phyloP scores from a whole-genome alignment of 805 yeast genomes.

The Blastobotrys mokoenaii region DNA sequence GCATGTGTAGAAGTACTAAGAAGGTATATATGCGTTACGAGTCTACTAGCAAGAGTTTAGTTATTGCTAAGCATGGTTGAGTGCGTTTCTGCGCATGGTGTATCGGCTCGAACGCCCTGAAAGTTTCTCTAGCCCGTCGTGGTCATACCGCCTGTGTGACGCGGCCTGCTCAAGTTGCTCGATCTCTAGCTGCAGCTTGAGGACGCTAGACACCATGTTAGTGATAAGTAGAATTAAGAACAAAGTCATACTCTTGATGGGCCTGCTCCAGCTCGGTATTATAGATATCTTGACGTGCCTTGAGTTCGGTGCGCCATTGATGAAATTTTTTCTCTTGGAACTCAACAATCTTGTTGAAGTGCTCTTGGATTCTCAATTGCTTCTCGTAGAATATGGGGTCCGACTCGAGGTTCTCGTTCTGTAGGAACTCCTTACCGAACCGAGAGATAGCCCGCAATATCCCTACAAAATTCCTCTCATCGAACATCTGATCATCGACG shows the following conservation, averaged over 20 bases:
- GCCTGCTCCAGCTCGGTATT: constrained; percentile 13
- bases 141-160: not conserved
- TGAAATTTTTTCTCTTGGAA: constrained; percentile 87
- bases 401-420: constrained; percentile 31
- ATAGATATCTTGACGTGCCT: constrained; percentile 12
- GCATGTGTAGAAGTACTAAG: too few species aligned
- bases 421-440: constrained; percentile 27
- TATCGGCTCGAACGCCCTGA: not conserved
- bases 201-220: not conserved
- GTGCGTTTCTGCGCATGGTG: not conserved
- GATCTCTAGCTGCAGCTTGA: constrained; percentile 1
- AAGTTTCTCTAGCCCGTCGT: not conserved
- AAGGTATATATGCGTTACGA: too few species aligned
- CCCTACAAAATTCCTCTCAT: constrained; percentile 8
- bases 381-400: constrained; percentile 82
- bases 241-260: not conserved
- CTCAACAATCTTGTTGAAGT: constrained; percentile 78
- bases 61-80: too few species aligned
- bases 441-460: constrained; percentile 9
- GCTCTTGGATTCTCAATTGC: constrained; percentile 73
- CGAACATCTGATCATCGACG: constrained; percentile 3
- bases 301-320: constrained; percentile 82
- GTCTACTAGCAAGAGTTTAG: too few species aligned
- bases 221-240: too few species aligned
- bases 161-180: not conserved